Conservation (phyloP, 805 yeast genomes). For the Yarrowia keelungensis region DNA sequence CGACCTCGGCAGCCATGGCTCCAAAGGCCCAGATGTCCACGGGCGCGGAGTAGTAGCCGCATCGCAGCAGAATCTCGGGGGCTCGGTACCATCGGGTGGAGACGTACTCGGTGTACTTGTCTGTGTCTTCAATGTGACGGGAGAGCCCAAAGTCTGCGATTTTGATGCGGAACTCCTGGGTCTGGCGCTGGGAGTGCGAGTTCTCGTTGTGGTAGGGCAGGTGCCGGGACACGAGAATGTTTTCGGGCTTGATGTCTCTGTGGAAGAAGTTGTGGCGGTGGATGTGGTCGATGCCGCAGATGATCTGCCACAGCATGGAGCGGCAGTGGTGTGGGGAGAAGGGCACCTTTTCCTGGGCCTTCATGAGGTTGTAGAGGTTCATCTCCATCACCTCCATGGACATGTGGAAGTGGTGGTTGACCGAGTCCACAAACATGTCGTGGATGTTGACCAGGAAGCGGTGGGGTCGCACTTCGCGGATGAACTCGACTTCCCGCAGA, state of each 20-base stretch:
- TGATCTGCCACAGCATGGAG: conserved; percentile 65
- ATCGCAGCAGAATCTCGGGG: conserved; percentile 71
- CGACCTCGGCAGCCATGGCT: conserved; percentile 84
- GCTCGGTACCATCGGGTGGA: conserved; percentile 98
- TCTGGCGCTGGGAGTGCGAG: background rate
- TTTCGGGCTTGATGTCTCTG: conserved; percentile 94
- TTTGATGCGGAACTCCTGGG: conserved; percentile 65
- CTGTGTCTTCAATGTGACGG: conserved; percentile 67
- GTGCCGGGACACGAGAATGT: conserved; percentile 70
- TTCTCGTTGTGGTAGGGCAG: conserved; percentile 9
- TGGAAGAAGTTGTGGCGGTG: conserved; percentile 75
- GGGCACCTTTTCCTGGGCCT: conserved; percentile 59
- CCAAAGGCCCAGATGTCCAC: conserved; percentile 96
- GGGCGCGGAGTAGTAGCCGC: conserved; percentile 70
- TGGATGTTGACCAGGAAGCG: conserved; percentile 72
- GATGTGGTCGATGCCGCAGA: conserved; percentile 81
- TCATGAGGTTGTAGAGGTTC: conserved; percentile 79
- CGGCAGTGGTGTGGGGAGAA: conserved; percentile 64
- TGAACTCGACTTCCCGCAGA: conserved; percentile 50
- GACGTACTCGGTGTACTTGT: conserved; percentile 79
- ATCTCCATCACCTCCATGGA: conserved; percentile 90
- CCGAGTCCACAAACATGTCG: conserved; percentile 78
- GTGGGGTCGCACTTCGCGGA: conserved; percentile 67
- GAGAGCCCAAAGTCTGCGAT: conserved; percentile 96
- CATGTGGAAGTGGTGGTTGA: conserved; percentile 68